Evolutionary conservation across 306 rosid species (phyloP), one percentile per base, ranked within the genome.

Genomic region (Carpinus fangiana): DNA sequence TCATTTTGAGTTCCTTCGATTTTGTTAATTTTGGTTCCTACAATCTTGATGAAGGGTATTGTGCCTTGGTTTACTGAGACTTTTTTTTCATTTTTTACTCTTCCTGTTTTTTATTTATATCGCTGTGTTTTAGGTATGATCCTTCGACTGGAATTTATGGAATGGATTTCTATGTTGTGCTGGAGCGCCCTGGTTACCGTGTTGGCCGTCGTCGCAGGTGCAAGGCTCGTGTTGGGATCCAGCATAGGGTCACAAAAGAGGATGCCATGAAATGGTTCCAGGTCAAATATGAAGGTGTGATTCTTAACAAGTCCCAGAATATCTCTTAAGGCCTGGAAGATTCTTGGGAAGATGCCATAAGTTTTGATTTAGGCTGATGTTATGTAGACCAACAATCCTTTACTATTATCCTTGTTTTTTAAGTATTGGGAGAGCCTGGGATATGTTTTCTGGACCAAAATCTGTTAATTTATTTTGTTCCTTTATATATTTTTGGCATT

Each of bases 221-320:
- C 96, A 93, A 93, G 79, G 55, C 96, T 48, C 86, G 87, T 8
- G 94, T 93, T 38, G 98, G 98, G 69, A 90, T 93, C 73, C 98
- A 87, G 86, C 93, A 93, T 87, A 81, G 96, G 12, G 98, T 93
- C 64, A 89, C 93, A 1, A 93, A 93, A 81, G 98, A 93, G 8
- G 98, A 90, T 78, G 82, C 98, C 2, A 93, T 93, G 96, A 93
- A 93, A 84, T 93, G 97, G 97, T 93, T 93, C 89, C 96, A 93
- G 78, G 94, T 90, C 76, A 93, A 90, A 73, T 90, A 93, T 20
- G 98, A 93, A 81, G 98, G 96, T 51, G 98, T 93, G 21, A 93
- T 93, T 79, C 94, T 93, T 36, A 93, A 93, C 89, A 93, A 93
- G 80, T 82, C 98, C 0, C 96, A 93, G 69, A 73, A 81, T n/a